phyloP scores from a whole-genome alignment of 192 early-diverging fungal species.

The Backusella westeae region DNA sequence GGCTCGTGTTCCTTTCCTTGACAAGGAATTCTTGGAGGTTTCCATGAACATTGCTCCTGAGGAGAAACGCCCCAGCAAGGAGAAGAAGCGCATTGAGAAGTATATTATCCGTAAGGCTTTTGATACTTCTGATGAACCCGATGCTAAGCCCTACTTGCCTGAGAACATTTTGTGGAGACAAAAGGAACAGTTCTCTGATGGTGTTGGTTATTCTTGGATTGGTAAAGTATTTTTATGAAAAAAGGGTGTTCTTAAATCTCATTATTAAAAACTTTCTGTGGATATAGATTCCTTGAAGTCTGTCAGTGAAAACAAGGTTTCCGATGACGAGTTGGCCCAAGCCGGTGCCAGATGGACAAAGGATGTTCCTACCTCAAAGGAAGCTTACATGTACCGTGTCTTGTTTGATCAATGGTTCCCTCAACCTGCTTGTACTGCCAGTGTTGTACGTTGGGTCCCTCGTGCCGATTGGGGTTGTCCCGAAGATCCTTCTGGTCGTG shows the following conservation, averaged over 20 bases:
- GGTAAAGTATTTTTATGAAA: constrained; percentile 28
- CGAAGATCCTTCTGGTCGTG: constrained; percentile 96
- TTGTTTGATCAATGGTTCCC: constrained; percentile 95
- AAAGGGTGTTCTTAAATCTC: not conserved
- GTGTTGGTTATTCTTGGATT: constrained; percentile 98
- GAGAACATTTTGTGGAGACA: constrained; percentile 93
- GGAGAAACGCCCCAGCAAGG: constrained; percentile 70
- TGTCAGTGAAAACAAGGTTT: constrained; percentile 61
- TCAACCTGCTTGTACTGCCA: constrained; percentile 82
- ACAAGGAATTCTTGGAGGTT: constrained; percentile 89
- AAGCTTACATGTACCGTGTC: constrained; percentile 94
- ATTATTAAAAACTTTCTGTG: not conserved
- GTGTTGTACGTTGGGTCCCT: constrained; percentile 95
- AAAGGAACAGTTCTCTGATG: constrained; percentile 99
- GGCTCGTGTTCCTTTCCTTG: constrained; percentile 97
- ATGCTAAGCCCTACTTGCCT: constrained; percentile 77
- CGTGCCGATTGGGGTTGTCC: constrained; percentile 97
- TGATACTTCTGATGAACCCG: constrained; percentile 77
- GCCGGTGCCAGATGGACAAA: constrained; percentile 72
- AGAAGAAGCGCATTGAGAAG: constrained; percentile 86
- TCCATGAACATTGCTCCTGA: constrained; percentile 86
- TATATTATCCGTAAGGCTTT: constrained; percentile 94
- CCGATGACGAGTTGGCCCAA: constrained; percentile 73
- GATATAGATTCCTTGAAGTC: constrained; percentile 74
- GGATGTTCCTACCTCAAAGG: constrained; percentile 94